A percentile compares a stretch with the other conserved stretches of the same genome.
phyloP scores from a whole-genome alignment of 352 stramenopile species.

The Globisporangium canariense region DNA sequence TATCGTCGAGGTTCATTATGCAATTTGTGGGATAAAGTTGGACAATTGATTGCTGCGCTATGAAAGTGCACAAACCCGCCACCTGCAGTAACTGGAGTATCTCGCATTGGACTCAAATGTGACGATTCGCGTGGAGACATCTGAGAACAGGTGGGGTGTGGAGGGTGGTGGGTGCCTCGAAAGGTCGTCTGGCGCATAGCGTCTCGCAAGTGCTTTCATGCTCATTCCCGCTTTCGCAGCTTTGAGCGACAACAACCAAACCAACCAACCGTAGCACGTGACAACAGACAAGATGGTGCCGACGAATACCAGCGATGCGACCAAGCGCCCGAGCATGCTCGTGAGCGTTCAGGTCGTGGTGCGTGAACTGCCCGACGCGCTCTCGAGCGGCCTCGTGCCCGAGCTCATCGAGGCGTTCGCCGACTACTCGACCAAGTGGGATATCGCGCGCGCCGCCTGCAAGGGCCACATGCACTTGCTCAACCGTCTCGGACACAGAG shows the following conservation, averaged over 20 bases:
- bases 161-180: not conserved
- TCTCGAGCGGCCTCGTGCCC: slow-evolving; percentile 32
- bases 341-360: slow-evolving; percentile 41
- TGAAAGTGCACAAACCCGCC: too few species aligned
- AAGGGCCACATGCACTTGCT: slow-evolving; percentile 13
- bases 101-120: not conserved
- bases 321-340: slow-evolving; percentile 21
- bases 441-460: slow-evolving; percentile 8
- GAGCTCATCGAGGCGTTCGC: slow-evolving; percentile 15
- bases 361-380: slow-evolving; percentile 23
- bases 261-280: not conserved
- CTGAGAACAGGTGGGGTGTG: not conserved
- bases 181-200: not conserved
- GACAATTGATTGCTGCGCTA: too few species aligned
- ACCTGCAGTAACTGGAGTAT: not conserved
- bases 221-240: not conserved
- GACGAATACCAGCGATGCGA: not conserved
- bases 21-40: too few species aligned
- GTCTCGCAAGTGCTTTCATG: not conserved
- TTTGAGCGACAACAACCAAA: not conserved
- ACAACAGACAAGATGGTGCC: not conserved
- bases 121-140: not conserved
- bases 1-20: too few species aligned
- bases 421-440: slow-evolving; percentile 10
- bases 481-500: not conserved